phyloP scores from a whole-genome alignment of 306 rosid species.

The Vigna nakashimae region DNA sequence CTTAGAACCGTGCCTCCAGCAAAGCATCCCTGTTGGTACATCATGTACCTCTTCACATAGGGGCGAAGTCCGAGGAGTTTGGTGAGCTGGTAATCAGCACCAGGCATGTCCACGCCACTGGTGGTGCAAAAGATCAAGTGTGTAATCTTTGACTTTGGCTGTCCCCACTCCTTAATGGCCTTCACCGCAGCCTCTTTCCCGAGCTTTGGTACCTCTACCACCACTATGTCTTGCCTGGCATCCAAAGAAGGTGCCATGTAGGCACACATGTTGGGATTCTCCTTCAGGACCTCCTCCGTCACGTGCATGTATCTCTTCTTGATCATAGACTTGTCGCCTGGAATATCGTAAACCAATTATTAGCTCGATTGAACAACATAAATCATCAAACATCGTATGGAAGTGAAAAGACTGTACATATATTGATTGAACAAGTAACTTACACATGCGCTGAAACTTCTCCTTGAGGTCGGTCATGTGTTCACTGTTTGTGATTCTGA shows the following conservation, averaged over 20 bases:
- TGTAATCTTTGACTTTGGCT: conserved; percentile 74
- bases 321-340: conserved; percentile 41
- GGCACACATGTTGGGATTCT: conserved; percentile 51
- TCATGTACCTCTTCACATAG: conserved; percentile 71
- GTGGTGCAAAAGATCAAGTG: conserved; percentile 76
- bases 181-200: conserved; percentile 79
- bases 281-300: conserved; percentile 40
- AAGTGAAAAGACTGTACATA: too few relatives aligned
- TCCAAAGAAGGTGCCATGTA: conserved; percentile 77
- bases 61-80: conserved; percentile 72
- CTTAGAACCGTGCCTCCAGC: conserved; percentile 50
- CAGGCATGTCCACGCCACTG: conserved; percentile 85
- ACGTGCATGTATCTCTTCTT: conserved; percentile 45
- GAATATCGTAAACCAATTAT: too few relatives aligned
- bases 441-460: conserved; percentile 48
- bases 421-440: neutral
- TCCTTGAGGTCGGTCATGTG: conserved; percentile 43
- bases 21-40: conserved; percentile 64
- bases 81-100: conserved; percentile 74
- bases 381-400: too few relatives aligned
- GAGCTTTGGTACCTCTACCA: conserved; percentile 69
- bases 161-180: conserved; percentile 55
- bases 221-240: conserved; percentile 77
- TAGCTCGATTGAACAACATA: too few relatives aligned
- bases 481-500: conserved; percentile 41